These are phyloP conservation scores for Ceratobasidium papillatum DNA, from an alignment of 1,284 basidiomycete genomes.

Conservation along the genomic window DNA sequence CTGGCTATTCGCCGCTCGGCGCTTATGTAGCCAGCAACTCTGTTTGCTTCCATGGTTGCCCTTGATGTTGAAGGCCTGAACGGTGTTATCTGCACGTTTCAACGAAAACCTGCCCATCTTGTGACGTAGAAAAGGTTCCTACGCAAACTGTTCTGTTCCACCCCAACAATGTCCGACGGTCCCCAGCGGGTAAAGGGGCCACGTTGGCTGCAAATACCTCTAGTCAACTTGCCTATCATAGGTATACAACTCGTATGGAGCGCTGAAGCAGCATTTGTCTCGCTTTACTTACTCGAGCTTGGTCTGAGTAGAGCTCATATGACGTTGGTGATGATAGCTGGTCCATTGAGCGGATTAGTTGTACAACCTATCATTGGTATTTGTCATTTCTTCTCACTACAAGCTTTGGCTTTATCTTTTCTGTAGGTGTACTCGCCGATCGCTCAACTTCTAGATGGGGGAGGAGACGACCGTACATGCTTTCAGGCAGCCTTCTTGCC, in stretches of 20 bases:
- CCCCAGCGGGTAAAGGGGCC: conserved; percentile 63
- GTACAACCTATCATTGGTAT: conserved; percentile 92
- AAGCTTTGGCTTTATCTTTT: no score
- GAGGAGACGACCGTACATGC: conserved; percentile 86
- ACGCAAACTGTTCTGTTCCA: no score
- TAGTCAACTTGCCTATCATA: conserved; percentile 77
- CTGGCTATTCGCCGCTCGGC: not conserved
- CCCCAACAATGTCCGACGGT: no score
- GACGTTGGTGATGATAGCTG: conserved; percentile 94
- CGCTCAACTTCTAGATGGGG: conserved; percentile 85
- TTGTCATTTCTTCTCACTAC: no score
- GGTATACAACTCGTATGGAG: conserved; percentile 90
- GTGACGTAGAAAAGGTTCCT: no score
- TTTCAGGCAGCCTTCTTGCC: conserved; percentile 72
- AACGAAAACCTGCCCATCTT: no score
- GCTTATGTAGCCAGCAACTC: not conserved
- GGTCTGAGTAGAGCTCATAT: conserved; percentile 90
- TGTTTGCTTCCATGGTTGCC: not conserved
- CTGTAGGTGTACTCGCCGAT: no score
- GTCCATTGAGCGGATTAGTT: conserved; percentile 88
- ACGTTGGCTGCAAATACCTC: conserved; percentile 68
- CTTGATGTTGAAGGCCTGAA: no score
- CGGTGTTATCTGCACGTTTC: no score
- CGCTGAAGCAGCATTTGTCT: conserved; percentile 90
- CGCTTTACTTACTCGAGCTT: conserved; percentile 90